Base-by-base conservation (phyloP, 345 rosid species). In the Acer negundo region DNA sequence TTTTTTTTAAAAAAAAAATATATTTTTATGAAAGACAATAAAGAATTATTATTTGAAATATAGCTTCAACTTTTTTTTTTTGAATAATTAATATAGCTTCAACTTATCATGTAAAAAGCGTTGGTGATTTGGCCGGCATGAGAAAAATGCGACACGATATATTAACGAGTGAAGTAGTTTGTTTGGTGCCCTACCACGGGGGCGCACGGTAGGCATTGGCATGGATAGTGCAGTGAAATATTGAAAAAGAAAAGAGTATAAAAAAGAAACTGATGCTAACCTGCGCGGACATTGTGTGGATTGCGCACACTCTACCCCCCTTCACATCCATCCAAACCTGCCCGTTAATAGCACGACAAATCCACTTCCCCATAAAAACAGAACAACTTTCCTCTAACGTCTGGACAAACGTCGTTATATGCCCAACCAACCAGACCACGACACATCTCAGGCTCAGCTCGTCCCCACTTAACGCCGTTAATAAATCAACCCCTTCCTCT, bases 261-360 rank as follows among this genome's bases (percentile, higher is more conserved):
- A 31, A 24, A 53, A 55, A 62, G 31, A 16, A 61, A 12, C 31
- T 12, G 1, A 0, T 3, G 67, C 80, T 89, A 89, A 66, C 62
- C 49, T 84, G 74, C 87, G 75, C 87, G 1, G 26, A 0, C 0
- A 9, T 40, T n/a, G 78, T 72, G 79, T 38, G 64, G 70, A 23
- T 4, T 69, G 24, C 76, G 84, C 86, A 84, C 82, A 67, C 61
- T 72, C 79, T 75, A 61, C 13, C 66, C 77, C 77, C 79, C 72
- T 77, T 80, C 78, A 46, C 82, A 66, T 74, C 87, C 85, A 79
- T 83, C 86, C 79, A 84, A 83, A 85, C 90, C 84, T 91, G 93
- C 93, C 86, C 80, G 97, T 90, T 87, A 76, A 86, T 82, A 81
- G 93, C 90, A 86, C 92, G 93, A 90, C 94, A 91, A 85, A 74